These are phyloP conservation scores for Penicillium paradoxum DNA, from an alignment of 495 filamentous ascomycete species.

Conservation along the genomic window DNA sequence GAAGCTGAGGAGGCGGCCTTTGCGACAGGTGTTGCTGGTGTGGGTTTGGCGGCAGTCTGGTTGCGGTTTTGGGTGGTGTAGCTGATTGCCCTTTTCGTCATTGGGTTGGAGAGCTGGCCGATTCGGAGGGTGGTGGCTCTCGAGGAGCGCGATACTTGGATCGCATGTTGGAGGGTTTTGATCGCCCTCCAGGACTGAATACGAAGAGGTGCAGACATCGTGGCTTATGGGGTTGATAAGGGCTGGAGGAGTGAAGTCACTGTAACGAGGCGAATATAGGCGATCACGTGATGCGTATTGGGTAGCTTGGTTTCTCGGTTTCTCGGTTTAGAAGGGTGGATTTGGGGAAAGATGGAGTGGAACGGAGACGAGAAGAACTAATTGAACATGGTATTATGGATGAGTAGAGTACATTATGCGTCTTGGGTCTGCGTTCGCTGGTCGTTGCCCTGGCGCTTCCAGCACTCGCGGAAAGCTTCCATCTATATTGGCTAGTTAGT, in stretches of 20 bases:
- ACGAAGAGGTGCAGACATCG: constrained; percentile 18
- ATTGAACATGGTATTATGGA: background rate
- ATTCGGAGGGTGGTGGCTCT: background rate
- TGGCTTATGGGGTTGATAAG: constrained; percentile 5
- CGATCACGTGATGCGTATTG: constrained; percentile 11
- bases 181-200: constrained; percentile 16
- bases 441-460: constrained; percentile 88
- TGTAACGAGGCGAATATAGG: background rate
- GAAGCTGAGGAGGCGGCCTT: constrained; percentile 13
- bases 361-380: background rate
- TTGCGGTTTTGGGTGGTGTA: constrained; percentile 18
- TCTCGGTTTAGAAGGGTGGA: background rate
- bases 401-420: constrained; percentile 16
- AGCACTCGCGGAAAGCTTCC: constrained; percentile 86
- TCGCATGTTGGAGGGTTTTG: constrained; percentile 11
- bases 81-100: constrained; percentile 15
- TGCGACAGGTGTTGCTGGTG: constrained; percentile 13
- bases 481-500: constrained; percentile 55
- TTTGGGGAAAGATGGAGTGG: background rate
- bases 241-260: constrained; percentile 3
- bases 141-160: background rate
- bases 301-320: background rate
- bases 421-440: constrained; percentile 74
- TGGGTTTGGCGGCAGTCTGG: constrained; percentile 14
- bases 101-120: constrained; percentile 15